phyloP scores from a whole-genome alignment of 345 rosid species.

The Eucalyptus erythrocorys region DNA sequence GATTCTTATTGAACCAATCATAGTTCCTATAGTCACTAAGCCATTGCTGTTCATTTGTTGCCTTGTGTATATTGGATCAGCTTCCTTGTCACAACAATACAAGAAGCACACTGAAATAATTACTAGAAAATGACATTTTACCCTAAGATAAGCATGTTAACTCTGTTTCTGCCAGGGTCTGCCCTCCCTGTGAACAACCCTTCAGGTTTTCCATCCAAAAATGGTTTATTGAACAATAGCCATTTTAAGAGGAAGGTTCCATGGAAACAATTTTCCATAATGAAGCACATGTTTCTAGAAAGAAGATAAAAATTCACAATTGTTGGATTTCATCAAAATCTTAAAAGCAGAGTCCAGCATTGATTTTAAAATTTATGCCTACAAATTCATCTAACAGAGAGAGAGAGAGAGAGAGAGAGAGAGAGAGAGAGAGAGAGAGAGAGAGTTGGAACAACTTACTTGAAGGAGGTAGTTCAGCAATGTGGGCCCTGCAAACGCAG shows the following conservation, averaged over 20 bases:
- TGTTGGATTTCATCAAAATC: neutral
- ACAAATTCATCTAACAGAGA: neutral
- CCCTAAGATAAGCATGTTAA: neutral
- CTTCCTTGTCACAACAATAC: neutral
- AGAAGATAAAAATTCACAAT: neutral
- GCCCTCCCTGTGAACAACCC: neutral
- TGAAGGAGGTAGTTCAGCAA: slow-evolving; percentile 65
- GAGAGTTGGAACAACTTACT: slow-evolving; percentile 25
- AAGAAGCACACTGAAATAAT: neutral
- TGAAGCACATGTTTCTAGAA: neutral
- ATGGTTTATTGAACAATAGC: neutral
- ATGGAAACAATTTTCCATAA: neutral
- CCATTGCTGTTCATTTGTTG: neutral
- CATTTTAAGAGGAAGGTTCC: neutral
- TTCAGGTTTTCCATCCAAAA: neutral
- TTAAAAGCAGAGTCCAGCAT: neutral
- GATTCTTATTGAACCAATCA: neutral
- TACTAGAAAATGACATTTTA: neutral
- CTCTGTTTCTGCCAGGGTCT: neutral
- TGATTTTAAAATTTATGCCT: neutral
- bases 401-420: neutral
- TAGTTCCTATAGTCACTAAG: neutral
- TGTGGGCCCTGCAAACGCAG: slow-evolving; percentile 80
- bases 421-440: neutral
- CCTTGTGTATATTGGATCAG: neutral